Percentiles rank a stretch among this genome's conserved stretches.
These are phyloP conservation scores for Zizania latifolia DNA, from an alignment of 176 grass and related monocot species.

Conservation along the genomic window DNA sequence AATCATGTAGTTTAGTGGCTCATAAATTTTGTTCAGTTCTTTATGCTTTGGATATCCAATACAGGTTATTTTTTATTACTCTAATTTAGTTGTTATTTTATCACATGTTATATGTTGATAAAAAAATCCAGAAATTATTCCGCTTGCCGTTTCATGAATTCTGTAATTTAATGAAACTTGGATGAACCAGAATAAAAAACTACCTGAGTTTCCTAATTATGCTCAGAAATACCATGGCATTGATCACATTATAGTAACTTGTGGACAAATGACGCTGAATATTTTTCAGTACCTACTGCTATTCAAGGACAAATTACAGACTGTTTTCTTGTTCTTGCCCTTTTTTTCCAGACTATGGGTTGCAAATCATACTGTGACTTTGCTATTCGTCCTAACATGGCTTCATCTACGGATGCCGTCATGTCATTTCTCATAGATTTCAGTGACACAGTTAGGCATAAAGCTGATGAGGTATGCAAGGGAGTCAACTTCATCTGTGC, in stretches of 20 bases:
- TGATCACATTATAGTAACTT: neutral
- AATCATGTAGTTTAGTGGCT: neutral
- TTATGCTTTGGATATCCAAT: neutral
- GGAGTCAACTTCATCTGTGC: neutral
- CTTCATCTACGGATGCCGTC: constrained; percentile 64
- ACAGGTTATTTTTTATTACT: neutral
- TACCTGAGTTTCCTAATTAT: neutral
- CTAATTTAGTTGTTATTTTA: neutral
- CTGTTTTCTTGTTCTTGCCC: neutral
- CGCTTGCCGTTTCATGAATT: neutral
- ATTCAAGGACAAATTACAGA: constrained; percentile 1
- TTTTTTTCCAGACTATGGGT: constrained; percentile 64
- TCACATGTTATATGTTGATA: neutral
- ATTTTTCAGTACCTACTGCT: constrained; percentile 6
- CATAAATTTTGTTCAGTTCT: neutral
- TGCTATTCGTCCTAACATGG: constrained; percentile 89
- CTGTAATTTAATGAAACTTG: neutral
- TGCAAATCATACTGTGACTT: constrained; percentile 89
- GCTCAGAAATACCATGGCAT: constrained; percentile 25
- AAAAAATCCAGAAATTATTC: neutral
- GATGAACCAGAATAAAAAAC: neutral
- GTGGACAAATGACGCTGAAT: neutral
- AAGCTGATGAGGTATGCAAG: constrained; percentile 71
- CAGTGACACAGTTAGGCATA: constrained; percentile 59
- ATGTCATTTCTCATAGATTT: constrained; percentile 78